phyloP scores from a whole-genome alignment of 768 basidiomycete species.

The Sporobolomyces roseus region DNA sequence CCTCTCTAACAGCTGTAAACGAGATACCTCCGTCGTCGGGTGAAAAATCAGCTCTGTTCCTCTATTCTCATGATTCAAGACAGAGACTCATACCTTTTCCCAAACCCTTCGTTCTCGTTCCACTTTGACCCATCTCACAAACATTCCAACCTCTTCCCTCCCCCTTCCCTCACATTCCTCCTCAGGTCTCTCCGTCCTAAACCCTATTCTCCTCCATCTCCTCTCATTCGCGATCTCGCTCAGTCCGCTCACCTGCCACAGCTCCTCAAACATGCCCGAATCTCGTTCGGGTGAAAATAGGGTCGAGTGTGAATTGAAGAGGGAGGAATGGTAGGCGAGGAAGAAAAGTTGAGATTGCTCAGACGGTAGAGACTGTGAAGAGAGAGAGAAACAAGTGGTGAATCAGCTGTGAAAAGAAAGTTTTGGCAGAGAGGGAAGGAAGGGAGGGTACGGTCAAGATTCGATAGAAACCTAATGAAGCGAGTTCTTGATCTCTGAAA shows the following conservation, averaged over 20 bases:
- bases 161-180: not conserved
- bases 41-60: not conserved
- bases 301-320: not conserved
- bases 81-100: no score
- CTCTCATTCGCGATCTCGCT: not conserved
- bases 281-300: not conserved
- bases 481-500: not conserved
- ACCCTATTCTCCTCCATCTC: not conserved
- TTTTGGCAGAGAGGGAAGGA: not conserved
- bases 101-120: not conserved
- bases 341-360: no score
- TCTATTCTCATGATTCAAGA: not conserved
- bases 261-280: no score
- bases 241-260: no score
- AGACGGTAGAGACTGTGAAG: no score
- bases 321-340: not conserved
- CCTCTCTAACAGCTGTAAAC: no score
- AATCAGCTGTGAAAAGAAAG: not conserved
- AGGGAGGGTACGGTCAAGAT: not conserved
- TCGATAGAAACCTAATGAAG: not conserved
- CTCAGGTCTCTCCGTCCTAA: not conserved
- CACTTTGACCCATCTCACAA: not conserved
- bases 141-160: not conserved
- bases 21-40: no score
- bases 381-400: no score